Base-by-base conservation (phyloP, 2,329 filamentous ascomycete genomes). In the Torrubiella hemipterigena region DNA sequence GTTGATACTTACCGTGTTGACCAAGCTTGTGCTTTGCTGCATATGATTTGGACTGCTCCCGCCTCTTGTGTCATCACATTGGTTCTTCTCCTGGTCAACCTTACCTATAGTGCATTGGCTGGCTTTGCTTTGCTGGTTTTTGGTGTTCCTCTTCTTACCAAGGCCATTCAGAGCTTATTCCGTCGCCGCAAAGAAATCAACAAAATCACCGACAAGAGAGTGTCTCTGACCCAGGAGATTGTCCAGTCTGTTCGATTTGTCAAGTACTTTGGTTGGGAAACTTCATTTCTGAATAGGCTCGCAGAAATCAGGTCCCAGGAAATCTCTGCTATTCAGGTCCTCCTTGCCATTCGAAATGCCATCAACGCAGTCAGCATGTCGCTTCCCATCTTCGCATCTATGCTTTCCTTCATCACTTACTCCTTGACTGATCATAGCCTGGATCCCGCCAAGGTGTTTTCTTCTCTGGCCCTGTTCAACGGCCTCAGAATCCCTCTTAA, bases 231-330 rank as follows among this genome's bases (percentile, higher is more conserved):
- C 0, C 87, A 95, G 50, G 89, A 96, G 50, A 93, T 96, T 31
- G 49, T 96, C 11, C 80, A 86, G 43, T 83, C 85, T 0, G 87
- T 95, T 16, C 74, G 87, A 17, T 95, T 96, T 48, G 89, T 96
- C 57, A 96, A 96, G 54, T 95, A 76, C 54, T 96, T 95, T 50
- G 87, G 86, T 7, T 96, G 89, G 89, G 89, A 96, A 51, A 79
- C 71, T 35, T 81, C 83, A 20, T 95, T 96, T 48, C 61, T 95
- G 10, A 67, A 76, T 30, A 76, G 86, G 11, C 67, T 95, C 12
- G 73, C 74, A 30, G 68, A 76, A 16, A 81, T 93, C 38, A 74
- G 89, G 35, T 66, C 65, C 31, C 69, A 69, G 37, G 89, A 96
- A 54, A 86, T 96, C 38, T 61, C 67, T 34, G 73, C 80, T n/a